Evolutionary conservation across 148 eudicot genomes (phyloP).

Genomic region (Nyssa sinensis): DNA sequence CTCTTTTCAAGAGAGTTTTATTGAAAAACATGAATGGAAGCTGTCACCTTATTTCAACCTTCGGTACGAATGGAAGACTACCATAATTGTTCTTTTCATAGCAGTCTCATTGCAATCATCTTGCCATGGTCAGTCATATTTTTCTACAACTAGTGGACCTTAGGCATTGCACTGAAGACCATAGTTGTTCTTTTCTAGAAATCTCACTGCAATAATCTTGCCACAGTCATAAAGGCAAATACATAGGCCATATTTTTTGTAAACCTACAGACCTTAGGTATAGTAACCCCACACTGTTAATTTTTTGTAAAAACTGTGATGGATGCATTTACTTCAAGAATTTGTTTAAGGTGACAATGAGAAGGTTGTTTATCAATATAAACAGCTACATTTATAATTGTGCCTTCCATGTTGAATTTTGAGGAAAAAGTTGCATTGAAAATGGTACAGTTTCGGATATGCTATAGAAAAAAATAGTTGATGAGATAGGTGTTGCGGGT

Average conservation of each 20-base stretch:
- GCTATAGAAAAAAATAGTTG: not conserved
- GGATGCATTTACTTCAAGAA: not conserved
- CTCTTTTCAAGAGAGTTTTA: too few species aligned
- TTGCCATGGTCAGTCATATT: too few species aligned
- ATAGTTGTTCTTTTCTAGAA: not conserved
- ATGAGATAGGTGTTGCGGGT: not conserved
- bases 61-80: too few species aligned
- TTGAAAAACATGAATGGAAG: too few species aligned
- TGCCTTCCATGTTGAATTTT: not conserved
- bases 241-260: too few species aligned
- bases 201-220: not conserved
- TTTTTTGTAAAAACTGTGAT: not conserved
- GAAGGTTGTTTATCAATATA: too few species aligned
- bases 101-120: too few species aligned
- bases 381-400: not conserved
- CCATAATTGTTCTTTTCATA: too few species aligned
- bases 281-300: not conserved
- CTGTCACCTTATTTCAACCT: too few species aligned
- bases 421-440: too few species aligned
- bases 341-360: not conserved
- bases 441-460: not conserved
- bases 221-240: too few species aligned
- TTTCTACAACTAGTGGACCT: too few species aligned
- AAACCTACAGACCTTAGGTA: not conserved
- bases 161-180: not conserved